Percentiles rank a stretch among this genome's conserved stretches.
Evolutionary conservation across 106 monocot genomes (phyloP).

Genomic region (Alisma plantagoaquatica): DNA sequence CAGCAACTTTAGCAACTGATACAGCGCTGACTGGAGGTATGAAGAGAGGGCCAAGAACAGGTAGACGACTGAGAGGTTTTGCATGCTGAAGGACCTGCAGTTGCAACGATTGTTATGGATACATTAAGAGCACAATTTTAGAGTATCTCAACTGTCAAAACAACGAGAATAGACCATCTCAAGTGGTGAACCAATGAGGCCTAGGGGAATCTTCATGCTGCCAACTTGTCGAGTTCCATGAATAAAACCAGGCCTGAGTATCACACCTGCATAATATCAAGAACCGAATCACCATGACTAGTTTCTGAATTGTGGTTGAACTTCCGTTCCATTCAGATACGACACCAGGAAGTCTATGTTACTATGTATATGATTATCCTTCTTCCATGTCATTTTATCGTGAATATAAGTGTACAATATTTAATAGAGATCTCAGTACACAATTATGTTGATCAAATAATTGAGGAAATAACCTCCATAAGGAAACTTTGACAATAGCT

Average conservation of each 20-base stretch:
- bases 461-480: constrained; percentile 21
- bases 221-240: constrained; percentile 93
- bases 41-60: constrained; percentile 67
- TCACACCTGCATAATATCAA: constrained; percentile 45
- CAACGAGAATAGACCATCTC: constrained; percentile 45
- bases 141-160: too few species aligned
- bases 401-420: too few species aligned
- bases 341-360: too few species aligned
- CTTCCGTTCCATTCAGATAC: too few species aligned
- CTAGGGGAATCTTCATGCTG: constrained; percentile 79
- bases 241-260: constrained; percentile 90
- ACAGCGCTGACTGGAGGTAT: constrained; percentile 70
- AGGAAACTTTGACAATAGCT: constrained; percentile 17
- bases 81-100: constrained; percentile 66
- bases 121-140: too few species aligned
- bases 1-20: constrained; percentile 71
- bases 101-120: too few species aligned
- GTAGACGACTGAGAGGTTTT: constrained; percentile 52
- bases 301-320: too few species aligned
- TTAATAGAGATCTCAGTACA: too few species aligned
- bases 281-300: too few species aligned
- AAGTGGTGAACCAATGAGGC: constrained; percentile 74
- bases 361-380: too few species aligned
- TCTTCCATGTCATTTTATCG: too few species aligned
- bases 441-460: too few species aligned